Evolutionary conservation across 2,329 filamentous ascomycete genomes (phyloP), one percentile per base, ranked within the genome.

Genomic region (Purpureocillium lavendulum): DNA sequence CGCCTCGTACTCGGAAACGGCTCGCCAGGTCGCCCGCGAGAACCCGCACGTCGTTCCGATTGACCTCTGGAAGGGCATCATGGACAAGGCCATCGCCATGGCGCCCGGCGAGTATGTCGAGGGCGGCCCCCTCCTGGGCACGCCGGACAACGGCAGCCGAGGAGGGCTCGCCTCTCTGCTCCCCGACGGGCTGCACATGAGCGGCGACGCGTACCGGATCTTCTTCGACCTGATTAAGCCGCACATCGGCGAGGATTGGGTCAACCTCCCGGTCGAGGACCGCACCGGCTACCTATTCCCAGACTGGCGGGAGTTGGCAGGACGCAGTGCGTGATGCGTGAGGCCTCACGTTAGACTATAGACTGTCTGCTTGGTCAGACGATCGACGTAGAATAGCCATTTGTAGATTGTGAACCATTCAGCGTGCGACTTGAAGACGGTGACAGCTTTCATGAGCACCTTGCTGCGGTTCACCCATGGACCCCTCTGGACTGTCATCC

Each of bases 31-130:
- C 73, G 86, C 84, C 7, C 75, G 78, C 11, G 72, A 79, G 43
- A 70, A 82, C 38, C 66, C 84, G 1, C 83, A 73, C 2, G 67
- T 90, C 3, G 70, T 77, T 0, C 73, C 90, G 2, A 65, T 94
- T 16, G 87, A 97, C 60, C 71, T 97, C 2, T 94, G 86, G 78
- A 73, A 76, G 44, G 78, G 77, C 0, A 73, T 96, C 51, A 86
- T 94, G 80, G 69, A 76, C 40, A 70, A 75, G 72, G 89, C 59
- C 66, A 76, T 60, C 57, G 71, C 57, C 57, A 76, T 61, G 61
- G 75, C 60, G 56, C 76, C 57, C 49, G 63, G 71, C 36, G 82
- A 80, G 53, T 71, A 79, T 39, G 65, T 75, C 33, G 62, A 60
- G 34, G 65, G 60, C 5, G 65, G 66, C 7, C 63, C 66, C 13